Evolutionary conservation across 495 filamentous ascomycete species (phyloP).

Genomic region (Daldinia concentrica): DNA sequence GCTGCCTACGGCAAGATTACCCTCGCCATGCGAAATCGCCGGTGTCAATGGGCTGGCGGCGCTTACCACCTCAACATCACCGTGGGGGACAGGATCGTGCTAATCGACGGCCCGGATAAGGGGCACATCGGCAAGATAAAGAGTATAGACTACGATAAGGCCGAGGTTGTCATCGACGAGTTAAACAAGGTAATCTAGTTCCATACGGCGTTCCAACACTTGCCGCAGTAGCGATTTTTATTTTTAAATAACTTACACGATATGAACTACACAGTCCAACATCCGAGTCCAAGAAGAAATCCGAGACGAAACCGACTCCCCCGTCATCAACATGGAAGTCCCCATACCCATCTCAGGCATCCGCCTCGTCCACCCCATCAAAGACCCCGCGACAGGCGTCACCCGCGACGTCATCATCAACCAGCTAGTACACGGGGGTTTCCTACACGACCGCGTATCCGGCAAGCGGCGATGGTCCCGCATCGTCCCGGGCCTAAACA

Average conservation of each 20-base stretch:
- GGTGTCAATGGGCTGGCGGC: constrained; percentile 59
- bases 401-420: constrained; percentile 78
- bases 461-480: constrained; percentile 58
- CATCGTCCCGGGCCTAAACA: constrained; percentile 66
- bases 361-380: constrained; percentile 80
- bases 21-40: constrained; percentile 43
- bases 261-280: constrained; percentile 30
- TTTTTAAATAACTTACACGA: background rate
- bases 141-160: constrained; percentile 63
- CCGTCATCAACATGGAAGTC: constrained; percentile 38
- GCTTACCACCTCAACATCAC: constrained; percentile 70
- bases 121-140: constrained; percentile 79
- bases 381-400: constrained; percentile 68
- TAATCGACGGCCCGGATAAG: constrained; percentile 77
- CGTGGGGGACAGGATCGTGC: constrained; percentile 77
- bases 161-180: constrained; percentile 69
- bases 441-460: constrained; percentile 57
- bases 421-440: constrained; percentile 61
- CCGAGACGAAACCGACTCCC: background rate
- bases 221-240: background rate
- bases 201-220: background rate
- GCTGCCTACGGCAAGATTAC: constrained; percentile 37
- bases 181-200: constrained; percentile 67
- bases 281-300: constrained; percentile 3
- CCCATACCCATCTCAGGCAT: constrained; percentile 73